A percentile compares a stretch with the other conserved stretches of the same genome.
These are phyloP conservation scores for Xylaria palmicola DNA, from an alignment of 495 filamentous ascomycete genomes.

Conservation along the genomic window DNA sequence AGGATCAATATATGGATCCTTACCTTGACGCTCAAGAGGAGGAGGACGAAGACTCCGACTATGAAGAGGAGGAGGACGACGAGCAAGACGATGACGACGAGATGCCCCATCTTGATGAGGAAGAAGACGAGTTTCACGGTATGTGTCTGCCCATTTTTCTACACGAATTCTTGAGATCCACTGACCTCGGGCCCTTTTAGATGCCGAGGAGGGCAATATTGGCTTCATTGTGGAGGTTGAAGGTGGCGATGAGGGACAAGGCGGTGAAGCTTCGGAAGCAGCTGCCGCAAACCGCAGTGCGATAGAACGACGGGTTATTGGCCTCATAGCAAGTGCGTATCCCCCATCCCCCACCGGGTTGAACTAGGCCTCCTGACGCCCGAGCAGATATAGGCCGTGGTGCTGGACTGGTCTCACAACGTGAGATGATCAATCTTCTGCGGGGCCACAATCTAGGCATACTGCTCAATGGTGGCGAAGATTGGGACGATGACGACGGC, in stretches of 20 bases:
- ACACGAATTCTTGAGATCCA: too few species aligned
- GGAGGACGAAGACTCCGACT: constrained; percentile 43
- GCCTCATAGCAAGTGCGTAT: constrained; percentile 29
- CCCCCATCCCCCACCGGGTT: not conserved
- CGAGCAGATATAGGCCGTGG: constrained; percentile 26
- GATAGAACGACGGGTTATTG: constrained; percentile 31
- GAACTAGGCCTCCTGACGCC: not conserved
- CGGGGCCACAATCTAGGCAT: constrained; percentile 41
- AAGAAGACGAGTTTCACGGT: constrained; percentile 37
- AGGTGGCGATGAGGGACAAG: constrained; percentile 32
- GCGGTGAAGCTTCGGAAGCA: constrained; percentile 17
- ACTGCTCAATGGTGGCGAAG: constrained; percentile 36
- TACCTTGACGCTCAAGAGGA: constrained; percentile 31
- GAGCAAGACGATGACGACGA: constrained; percentile 43
- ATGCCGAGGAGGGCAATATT: constrained; percentile 29
- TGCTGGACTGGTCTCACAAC: constrained; percentile 33
- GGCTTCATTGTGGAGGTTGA: constrained; percentile 32
- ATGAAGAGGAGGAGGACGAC: constrained; percentile 43
- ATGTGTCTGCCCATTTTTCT: not conserved
- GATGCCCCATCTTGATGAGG: constrained; percentile 39
- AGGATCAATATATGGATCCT: constrained; percentile 16
- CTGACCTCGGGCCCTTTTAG: constrained; percentile 14
- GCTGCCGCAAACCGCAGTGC: constrained; percentile 19
- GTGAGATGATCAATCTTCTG: constrained; percentile 52
- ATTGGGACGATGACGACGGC: constrained; percentile 41